Base-by-base conservation (phyloP, 805 yeast genomes). In the Torulaspora microellipsoides region DNA sequence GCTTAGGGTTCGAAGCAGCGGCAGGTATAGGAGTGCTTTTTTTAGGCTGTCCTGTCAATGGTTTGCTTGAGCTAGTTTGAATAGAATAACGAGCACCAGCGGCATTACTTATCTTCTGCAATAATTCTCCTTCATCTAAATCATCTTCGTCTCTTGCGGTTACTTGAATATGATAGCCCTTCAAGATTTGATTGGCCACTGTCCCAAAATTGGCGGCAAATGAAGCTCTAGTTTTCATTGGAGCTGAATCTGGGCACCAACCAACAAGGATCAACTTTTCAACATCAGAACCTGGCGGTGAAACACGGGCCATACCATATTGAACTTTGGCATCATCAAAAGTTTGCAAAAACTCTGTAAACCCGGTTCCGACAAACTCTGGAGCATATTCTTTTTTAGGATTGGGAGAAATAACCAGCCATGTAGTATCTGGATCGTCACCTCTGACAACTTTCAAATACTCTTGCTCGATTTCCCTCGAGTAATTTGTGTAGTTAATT, bases 161-260 rank as follows among this genome's bases (percentile, higher is more conserved):
- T 52, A 93, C 81, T 67, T 93, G 97, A 42, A 93, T 90, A 62
- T 93, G 99, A 68, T 91, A 93, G 36, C 95, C 95, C 53, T 74
- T 73, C 58, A 85, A 72, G 15, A 79, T 71, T 46, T 74, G 79
- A 38, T 62, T 61, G 23, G 89, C 78, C 15, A 85, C 85, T 32
- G 81, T 85, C 32, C 86, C 88, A 53, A 84, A 81, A 64, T 85
- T 85, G 47, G 79, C 68, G 23, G 91, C 89, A 66, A 81, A 85
- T 1, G 89, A 81, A 36, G 86, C 76, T 55, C 88, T 77, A 23
- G 83, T 72, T 60, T 81, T 84, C 59, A 72, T 73, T 51, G 97
- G 95, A 15, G 95, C 90, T 44, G 91, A 86, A 65, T 93, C 98
- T 6, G 99, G 99, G 68, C 95, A 86, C 96, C 96, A 91, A 40